Evolutionary conservation across 2,329 filamentous ascomycete species (phyloP).

Genomic region (Emericellopsis atlantica): DNA sequence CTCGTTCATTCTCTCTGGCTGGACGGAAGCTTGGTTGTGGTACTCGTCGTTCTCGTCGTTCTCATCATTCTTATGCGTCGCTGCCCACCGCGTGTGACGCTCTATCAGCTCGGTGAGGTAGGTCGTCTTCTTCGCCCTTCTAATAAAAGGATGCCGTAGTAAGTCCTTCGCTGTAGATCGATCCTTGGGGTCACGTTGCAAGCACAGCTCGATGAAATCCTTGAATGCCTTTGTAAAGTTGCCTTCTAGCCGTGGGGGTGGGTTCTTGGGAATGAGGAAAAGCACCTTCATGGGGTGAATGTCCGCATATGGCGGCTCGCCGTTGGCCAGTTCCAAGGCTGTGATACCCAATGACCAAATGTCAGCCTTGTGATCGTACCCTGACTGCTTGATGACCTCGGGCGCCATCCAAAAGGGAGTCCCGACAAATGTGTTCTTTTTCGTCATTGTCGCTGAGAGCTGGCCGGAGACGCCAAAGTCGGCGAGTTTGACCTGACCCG

Average conservation of each 20-base stretch:
- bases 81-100: constrained; percentile 75
- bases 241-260: constrained; percentile 68
- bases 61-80: constrained; percentile 65
- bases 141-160: constrained; percentile 80
- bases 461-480: constrained; percentile 97
- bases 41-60: constrained; percentile 25
- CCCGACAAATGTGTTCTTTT: constrained; percentile 98
- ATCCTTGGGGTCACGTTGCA: constrained; percentile 81
- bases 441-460: constrained; percentile 94
- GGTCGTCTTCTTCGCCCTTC: constrained; percentile 86
- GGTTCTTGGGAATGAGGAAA: constrained; percentile 91
- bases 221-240: constrained; percentile 76
- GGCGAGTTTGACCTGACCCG: constrained; percentile 90
- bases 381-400: constrained; percentile 96
- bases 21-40: constrained; percentile 20
- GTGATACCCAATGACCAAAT: constrained; percentile 97
- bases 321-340: constrained; percentile 79
- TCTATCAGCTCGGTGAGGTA: constrained; percentile 95
- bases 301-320: constrained; percentile 88
- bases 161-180: constrained; percentile 78
- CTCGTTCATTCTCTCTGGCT: constrained; percentile 51
- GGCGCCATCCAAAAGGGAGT: constrained; percentile 99
- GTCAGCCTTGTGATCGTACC: constrained; percentile 95
- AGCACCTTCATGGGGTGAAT: constrained; percentile 98
- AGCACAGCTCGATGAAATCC: constrained; percentile 71